Percentiles rank a stretch among this genome's conserved stretches.
These are phyloP conservation scores for Blastobotrys raffinosifermentans DNA, from an alignment of 1,139 yeast genomes.

Conservation along the genomic window DNA sequence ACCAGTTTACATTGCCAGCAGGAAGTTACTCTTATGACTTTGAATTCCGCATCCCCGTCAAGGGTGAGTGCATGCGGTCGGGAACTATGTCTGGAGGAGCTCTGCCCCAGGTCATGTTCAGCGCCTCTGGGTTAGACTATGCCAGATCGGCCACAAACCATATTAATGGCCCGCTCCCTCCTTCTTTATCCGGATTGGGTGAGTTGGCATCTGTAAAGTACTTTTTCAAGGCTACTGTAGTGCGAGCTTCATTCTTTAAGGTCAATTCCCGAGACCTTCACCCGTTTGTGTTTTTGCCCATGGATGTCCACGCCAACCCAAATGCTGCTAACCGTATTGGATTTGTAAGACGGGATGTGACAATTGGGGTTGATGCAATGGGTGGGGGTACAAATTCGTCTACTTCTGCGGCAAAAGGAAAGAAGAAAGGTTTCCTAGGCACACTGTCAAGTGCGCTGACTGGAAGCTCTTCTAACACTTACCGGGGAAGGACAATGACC, in stretches of 20 bases:
- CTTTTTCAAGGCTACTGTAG: constrained; percentile 56
- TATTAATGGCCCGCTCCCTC: constrained; percentile 45
- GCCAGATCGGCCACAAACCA: constrained; percentile 34
- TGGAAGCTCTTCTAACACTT: constrained; percentile 9
- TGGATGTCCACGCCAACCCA: constrained; percentile 38
- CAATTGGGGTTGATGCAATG: constrained; percentile 13
- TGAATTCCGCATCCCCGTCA: constrained; percentile 48
- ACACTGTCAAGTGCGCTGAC: not conserved
- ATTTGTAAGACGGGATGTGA: constrained; percentile 27
- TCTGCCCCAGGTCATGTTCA: constrained; percentile 37
- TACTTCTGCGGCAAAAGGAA: constrained; percentile 1
- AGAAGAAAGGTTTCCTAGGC: not conserved
- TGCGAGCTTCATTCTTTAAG: constrained; percentile 48
- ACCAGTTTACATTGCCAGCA: constrained; percentile 54
- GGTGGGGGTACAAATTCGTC: constrained; percentile 5
- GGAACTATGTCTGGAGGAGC: constrained; percentile 12
- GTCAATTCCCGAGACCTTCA: constrained; percentile 44
- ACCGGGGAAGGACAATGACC: constrained; percentile 13
- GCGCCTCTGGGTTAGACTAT: constrained; percentile 28
- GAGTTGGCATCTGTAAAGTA: constrained; percentile 45
- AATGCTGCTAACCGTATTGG: constrained; percentile 25
- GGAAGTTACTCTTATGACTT: constrained; percentile 58
- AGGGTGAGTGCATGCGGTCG: constrained; percentile 43
- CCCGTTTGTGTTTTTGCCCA: constrained; percentile 51
- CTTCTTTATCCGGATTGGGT: constrained; percentile 46